Conservation (phyloP, 768 basidiomycete species). For the Lactifluus pinguis region DNA sequence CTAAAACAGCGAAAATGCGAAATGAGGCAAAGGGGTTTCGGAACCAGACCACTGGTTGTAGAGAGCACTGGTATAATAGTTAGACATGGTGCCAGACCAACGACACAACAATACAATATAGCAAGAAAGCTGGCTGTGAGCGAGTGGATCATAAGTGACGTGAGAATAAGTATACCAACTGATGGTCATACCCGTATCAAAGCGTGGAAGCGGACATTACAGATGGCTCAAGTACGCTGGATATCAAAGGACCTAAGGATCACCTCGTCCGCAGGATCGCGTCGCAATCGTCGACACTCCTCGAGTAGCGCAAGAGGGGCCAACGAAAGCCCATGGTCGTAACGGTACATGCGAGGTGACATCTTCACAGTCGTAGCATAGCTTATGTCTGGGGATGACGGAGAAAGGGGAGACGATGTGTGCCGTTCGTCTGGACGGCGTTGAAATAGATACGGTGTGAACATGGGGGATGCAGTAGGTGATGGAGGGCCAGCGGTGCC, state of each 20-base stretch:
- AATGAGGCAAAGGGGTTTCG: neutral
- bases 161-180: neutral
- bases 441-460: slow-evolving; percentile 1
- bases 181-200: neutral
- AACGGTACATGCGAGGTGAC: neutral
- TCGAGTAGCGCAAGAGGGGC: slow-evolving; percentile 15
- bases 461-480: neutral
- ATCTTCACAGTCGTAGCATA: neutral
- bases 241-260: slow-evolving; percentile 8
- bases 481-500: neutral
- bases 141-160: neutral
- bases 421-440: neutral
- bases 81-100: neutral
- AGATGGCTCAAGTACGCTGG: neutral
- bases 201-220: neutral
- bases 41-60: neutral
- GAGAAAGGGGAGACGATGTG: neutral
- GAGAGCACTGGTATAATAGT: neutral
- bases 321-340: slow-evolving; percentile 4
- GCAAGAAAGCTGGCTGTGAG: neutral
- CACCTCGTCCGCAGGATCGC: slow-evolving; percentile 12
- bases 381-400: neutral
- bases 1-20: neutral
- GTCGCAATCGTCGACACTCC: slow-evolving; percentile 4
- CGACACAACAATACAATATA: neutral